Evolutionary conservation across 2,329 filamentous ascomycete genomes (phyloP), one percentile per base, ranked within the genome.

Genomic region (Penicillium vulpinum): DNA sequence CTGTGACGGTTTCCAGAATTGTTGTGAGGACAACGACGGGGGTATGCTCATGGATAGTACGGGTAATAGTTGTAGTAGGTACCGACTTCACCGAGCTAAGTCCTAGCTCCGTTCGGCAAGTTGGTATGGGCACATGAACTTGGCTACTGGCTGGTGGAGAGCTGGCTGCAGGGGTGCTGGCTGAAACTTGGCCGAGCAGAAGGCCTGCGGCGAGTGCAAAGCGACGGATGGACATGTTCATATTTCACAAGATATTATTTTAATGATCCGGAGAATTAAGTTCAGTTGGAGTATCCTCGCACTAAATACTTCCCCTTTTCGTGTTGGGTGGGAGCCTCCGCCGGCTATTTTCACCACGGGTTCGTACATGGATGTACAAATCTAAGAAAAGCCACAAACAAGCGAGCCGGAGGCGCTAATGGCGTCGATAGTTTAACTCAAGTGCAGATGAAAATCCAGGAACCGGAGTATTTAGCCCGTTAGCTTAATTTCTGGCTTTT

Each of bases 21-120:
- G 41, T 56, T 18, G 48, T 31, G 22, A 52, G 46, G 35, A 56
- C 28, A 18, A 56, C 48, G 15, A 56, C 41, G 4, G 54, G 47
- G 28, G 33, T 18, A 26, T 18, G 47, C 28, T 48, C 28, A 36
- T 56, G 54, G 4, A 52, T 47, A 3, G 40, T 38, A 15, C 28
- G 47, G 33, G 54, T 56, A 11, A 40, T 39, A 3, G 54, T 56
- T 4, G 43, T 47, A 3, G 54, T 57, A 29, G 54, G 54, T n/a
- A 57, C 49, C 3, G 36, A 35, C 48, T 51, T 51, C 48, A 51
- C 48, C 4, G 38, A 47, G 10, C 7, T 35, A 39, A 21, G 7
- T 33, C 48, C 48, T 4, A 51, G 3, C 2, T 13, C 2, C 3
- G 54, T 57, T 22, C 16, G 21, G 13, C 54, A 57, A 24, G 16